A percentile compares a stretch with the other conserved stretches of the same genome.
Evolutionary conservation across 768 basidiomycete species (phyloP).

Genomic region (Clathrus columnatus): DNA sequence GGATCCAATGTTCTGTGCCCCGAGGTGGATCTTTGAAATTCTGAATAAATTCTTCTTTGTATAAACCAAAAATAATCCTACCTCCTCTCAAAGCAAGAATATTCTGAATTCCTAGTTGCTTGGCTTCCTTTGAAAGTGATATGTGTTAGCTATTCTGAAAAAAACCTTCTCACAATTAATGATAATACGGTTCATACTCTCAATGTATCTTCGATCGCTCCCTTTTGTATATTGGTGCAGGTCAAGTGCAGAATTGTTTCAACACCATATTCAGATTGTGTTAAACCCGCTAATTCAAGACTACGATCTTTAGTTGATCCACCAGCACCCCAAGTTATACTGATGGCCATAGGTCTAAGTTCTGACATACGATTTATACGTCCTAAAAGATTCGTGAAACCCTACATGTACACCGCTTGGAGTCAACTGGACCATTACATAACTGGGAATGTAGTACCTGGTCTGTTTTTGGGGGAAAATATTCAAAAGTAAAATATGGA

Average conservation of each 20-base stretch:
- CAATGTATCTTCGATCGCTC: conserved; percentile 79
- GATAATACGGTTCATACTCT: conserved; percentile 41
- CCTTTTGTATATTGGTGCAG: conserved; percentile 92
- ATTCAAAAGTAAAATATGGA: conserved; percentile 93
- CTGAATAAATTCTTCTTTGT: neutral
- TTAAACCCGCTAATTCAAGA: conserved; percentile 75
- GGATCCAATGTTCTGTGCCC: conserved; percentile 89
- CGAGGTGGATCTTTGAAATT: conserved; percentile 70
- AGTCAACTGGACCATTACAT: neutral
- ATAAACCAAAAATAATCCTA: conserved; percentile 23
- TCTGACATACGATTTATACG: conserved; percentile 77
- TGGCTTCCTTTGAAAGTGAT: conserved; percentile 52
- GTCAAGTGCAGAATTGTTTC: conserved; percentile 93
- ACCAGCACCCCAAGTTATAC: conserved; percentile 96
- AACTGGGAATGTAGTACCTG: conserved; percentile 40
- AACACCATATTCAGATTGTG: conserved; percentile 62
- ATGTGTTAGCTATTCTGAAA: neutral
- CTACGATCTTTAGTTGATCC: conserved; percentile 84
- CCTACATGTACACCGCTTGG: conserved; percentile 40
- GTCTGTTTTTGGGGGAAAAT: conserved; percentile 94
- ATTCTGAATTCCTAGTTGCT: conserved; percentile 74
- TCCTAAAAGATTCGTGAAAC: conserved; percentile 83
- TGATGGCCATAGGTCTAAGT: conserved; percentile 76
- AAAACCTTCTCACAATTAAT: conserved; percentile 5
- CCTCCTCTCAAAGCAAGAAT: conserved; percentile 91